Evolutionary conservation across 805 yeast genomes (phyloP), one percentile per base, ranked within the genome.

Genomic region (Kodamaea kakaduensis): DNA sequence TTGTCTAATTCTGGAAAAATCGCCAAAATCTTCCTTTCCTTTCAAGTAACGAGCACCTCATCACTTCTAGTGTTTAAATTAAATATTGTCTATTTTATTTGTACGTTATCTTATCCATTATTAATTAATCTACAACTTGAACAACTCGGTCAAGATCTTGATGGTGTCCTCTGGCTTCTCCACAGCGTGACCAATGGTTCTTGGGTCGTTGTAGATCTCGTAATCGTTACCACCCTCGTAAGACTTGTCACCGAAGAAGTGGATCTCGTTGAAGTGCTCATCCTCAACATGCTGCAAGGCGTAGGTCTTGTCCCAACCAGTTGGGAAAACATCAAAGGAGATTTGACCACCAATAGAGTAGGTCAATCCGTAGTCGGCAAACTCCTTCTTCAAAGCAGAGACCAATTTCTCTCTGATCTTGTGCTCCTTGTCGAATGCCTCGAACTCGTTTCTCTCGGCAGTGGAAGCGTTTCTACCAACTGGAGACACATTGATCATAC

Each of bases 261-360:
- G 97, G 54, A 93, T 87, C 52, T 78, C 75, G 56, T 79, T 73
- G 71, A 89, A 93, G 47, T 83, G 79, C 67, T 90, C 96, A 42
- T 72, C 64, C 54, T 69, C 86, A 52, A 93, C 89, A 67, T 90
- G 98, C 67, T 83, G 88, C 60, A 93, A 77, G 67, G 95, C 86
- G 73, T 90, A 93, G 44, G 99, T 93, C 78, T 93, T 93, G 69
- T 93, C 99, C 99, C 99, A 93, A 58, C 99, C 98, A 46, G 96
- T 86, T 72, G 99, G 99, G 90, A 93, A 93, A 46, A 93, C 97
- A 58, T 93, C 99, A 56, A 93, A 93, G 22, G 97, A 90, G 63
- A 93, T 93, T 76, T 93, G 97, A 52, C 99, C 99, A 65, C 99
- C 99, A 48, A 93, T 93, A 41, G 98, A 93, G 77, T 84, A 93